Conservation (phyloP, 2,329 filamentous ascomycete species). For the Ilyonectria destructans region DNA sequence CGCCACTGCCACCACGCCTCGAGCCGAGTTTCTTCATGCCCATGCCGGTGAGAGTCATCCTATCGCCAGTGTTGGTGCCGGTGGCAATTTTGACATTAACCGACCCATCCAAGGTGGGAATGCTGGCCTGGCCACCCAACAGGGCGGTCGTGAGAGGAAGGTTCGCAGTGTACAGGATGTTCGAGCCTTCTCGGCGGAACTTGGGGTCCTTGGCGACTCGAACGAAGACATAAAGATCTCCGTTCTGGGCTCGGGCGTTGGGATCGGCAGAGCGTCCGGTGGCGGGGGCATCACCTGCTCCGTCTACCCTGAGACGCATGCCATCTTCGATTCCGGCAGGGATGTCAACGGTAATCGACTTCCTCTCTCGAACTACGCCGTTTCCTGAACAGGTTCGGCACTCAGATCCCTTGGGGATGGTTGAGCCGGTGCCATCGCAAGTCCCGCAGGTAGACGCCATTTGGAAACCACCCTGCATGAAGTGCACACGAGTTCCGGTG, state of each 20-base stretch:
- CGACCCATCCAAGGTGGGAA: conserved; percentile 92
- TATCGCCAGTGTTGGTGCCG: conserved; percentile 93
- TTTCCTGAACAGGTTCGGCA: conserved; percentile 86
- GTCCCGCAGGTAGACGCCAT: conserved; percentile 91
- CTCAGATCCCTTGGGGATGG: conserved; percentile 84
- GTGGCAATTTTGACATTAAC: conserved; percentile 93
- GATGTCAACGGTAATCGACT: conserved; percentile 91
- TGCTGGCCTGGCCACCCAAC: conserved; percentile 89
- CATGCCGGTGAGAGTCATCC: conserved; percentile 89
- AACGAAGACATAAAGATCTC: conserved; percentile 93
- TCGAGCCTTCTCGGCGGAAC: conserved; percentile 89
- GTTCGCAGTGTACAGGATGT: conserved; percentile 92
- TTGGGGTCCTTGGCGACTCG: conserved; percentile 91
- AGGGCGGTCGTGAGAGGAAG: conserved; percentile 95
- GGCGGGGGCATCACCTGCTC: conserved; percentile 88
- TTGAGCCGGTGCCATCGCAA: conserved; percentile 85
- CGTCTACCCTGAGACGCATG: conserved; percentile 89
- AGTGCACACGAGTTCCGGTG: conserved; percentile 88
- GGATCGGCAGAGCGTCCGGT: conserved; percentile 80
- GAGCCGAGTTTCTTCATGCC: conserved; percentile 91
- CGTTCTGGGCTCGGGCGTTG: conserved; percentile 77
- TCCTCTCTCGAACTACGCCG: conserved; percentile 87
- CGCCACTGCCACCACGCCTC: conserved; percentile 79
- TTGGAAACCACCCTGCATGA: conserved; percentile 94
- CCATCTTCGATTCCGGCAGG: conserved; percentile 97